Conservation (phyloP, 2,329 filamentous ascomycete species). For the Aspergillus viridinutans region DNA sequence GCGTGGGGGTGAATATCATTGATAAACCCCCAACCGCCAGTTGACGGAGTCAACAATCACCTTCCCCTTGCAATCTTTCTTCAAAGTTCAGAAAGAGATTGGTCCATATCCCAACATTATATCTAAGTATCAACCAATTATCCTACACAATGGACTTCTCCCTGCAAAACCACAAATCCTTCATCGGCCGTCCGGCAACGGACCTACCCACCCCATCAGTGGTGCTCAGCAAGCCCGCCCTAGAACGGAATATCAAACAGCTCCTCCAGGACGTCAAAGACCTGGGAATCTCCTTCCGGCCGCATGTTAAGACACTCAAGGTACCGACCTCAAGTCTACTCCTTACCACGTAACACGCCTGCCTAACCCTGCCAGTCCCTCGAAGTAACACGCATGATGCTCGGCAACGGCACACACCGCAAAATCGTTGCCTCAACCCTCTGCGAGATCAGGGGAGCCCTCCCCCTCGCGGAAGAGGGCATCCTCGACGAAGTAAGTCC, state of each 20-base stretch:
- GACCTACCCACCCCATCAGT: conserved; percentile 40
- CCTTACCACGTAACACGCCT: background rate
- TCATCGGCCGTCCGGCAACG: conserved; percentile 31
- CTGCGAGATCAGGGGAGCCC: conserved; percentile 37
- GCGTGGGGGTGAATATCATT: background rate
- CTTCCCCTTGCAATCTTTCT: background rate
- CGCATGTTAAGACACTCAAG: conserved; percentile 47
- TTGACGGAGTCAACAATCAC: background rate
- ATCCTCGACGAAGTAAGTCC: conserved; percentile 38
- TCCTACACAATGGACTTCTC: conserved; percentile 25
- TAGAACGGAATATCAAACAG: conserved; percentile 37
- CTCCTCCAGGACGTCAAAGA: conserved; percentile 39
- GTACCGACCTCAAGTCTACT: conserved; percentile 13
- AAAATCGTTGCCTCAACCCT: conserved; percentile 42
- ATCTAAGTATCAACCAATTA: background rate
- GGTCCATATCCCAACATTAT: background rate
- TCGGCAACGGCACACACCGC: conserved; percentile 35
- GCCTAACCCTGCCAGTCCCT: conserved; percentile 10
- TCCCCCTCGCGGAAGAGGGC: conserved; percentile 39
- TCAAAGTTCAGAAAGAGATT: background rate
- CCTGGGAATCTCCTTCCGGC: conserved; percentile 37
- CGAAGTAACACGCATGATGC: conserved; percentile 41
- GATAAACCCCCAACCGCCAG: background rate
- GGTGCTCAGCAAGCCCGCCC: conserved; percentile 35
- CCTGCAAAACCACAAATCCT: conserved; percentile 29